Evolutionary conservation across 495 filamentous ascomycete genomes (phyloP).

Genomic region (Tuber borchii): DNA sequence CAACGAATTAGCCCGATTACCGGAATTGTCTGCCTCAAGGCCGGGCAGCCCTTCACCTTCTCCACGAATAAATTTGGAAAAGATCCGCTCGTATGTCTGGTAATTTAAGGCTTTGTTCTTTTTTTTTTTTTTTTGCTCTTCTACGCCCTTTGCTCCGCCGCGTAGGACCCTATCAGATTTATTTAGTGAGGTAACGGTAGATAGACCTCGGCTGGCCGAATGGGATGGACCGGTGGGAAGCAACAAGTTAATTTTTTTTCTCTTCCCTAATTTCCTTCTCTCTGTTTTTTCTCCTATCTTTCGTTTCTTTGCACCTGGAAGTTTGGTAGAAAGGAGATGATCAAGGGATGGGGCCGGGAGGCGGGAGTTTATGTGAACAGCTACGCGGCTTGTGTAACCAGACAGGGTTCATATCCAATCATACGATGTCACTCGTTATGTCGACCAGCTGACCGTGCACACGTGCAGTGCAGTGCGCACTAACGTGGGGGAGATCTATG

Average conservation of each 20-base stretch:
- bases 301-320: not conserved
- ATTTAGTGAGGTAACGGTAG: not conserved
- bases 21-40: not conserved
- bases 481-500: not conserved
- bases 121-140: not conserved
- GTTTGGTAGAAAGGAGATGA: not conserved
- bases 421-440: not conserved
- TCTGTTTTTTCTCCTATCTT: not conserved
- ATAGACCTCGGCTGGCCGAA: not conserved
- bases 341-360: not conserved
- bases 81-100: not conserved
- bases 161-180: not conserved
- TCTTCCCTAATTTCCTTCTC: not conserved
- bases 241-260: not conserved
- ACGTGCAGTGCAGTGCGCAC: not conserved
- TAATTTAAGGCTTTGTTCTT: no score
- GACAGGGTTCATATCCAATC: not conserved
- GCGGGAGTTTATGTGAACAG: not conserved
- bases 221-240: not conserved
- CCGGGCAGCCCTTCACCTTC: not conserved
- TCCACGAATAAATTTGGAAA: not conserved
- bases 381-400: not conserved
- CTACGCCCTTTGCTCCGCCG: not conserved
- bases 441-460: not conserved
- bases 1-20: not conserved